Conservation (phyloP, 768 basidiomycete genomes). For the Trametopsis cervina region DNA sequence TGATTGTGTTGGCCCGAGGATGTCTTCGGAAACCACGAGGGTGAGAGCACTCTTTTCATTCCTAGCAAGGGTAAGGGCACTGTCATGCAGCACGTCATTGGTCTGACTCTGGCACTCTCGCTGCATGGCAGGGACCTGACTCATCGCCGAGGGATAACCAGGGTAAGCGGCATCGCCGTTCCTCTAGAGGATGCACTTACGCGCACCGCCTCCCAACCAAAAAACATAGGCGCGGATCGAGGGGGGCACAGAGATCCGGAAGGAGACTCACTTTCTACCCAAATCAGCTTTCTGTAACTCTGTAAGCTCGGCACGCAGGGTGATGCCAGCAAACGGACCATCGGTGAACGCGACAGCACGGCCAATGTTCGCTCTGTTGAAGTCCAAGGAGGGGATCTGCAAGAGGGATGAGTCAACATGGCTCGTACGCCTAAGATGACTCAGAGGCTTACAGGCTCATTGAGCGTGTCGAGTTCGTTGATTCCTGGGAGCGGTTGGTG, state of each 20-base stretch:
- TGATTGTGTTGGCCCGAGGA: neutral
- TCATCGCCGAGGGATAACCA: neutral
- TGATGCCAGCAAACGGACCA: slow-evolving; percentile 57
- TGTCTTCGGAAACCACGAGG: neutral
- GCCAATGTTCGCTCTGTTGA: slow-evolving; percentile 27
- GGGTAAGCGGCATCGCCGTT: neutral
- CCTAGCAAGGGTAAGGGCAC: too few relatives aligned
- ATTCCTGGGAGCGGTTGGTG: neutral
- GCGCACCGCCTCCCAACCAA: neutral
- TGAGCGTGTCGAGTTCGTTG: slow-evolving; percentile 3
- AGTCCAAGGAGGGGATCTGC: slow-evolving; percentile 15
- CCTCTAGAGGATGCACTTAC: neutral
- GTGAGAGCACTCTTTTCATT: neutral
- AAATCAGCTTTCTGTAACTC: slow-evolving; percentile 62
- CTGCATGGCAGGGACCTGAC: too few relatives aligned
- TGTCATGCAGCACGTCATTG: too few relatives aligned
- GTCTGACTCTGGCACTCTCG: too few relatives aligned
- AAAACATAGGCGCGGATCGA: neutral
- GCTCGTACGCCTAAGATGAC: neutral
- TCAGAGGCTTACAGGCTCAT: neutral
- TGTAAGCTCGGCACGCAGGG: slow-evolving; percentile 44
- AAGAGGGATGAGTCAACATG: slow-evolving; percentile 1
- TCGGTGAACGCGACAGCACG: slow-evolving; percentile 46
- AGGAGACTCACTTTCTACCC: slow-evolving; percentile 49
- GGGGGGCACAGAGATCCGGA: neutral